phyloP scores from a whole-genome alignment of 139 green algal genomes.

The Astrephomene gubernaculifera region DNA sequence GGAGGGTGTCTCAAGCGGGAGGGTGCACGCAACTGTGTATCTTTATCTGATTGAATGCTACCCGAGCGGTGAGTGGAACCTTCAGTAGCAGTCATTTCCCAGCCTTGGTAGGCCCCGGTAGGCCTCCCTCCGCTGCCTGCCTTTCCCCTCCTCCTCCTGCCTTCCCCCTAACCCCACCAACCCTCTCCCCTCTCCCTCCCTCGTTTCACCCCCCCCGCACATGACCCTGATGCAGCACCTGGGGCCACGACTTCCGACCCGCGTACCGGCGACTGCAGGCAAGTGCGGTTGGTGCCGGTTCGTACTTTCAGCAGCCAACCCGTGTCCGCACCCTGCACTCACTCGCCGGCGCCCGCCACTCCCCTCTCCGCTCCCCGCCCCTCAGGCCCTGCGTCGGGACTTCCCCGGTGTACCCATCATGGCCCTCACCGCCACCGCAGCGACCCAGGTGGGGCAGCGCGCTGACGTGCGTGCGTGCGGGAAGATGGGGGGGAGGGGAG shows the following conservation, averaged over 20 bases:
- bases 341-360: background rate
- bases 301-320: background rate
- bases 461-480: too few species aligned
- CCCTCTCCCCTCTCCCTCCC: background rate
- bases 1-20: too few species aligned
- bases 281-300: background rate
- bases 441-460: constrained; percentile 57
- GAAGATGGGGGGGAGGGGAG: too few species aligned
- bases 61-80: too few species aligned
- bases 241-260: constrained; percentile 75
- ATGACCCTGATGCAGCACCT: constrained; percentile 35
- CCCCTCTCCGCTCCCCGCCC: background rate
- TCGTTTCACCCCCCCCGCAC: background rate
- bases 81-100: too few species aligned
- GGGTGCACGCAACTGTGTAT: too few species aligned
- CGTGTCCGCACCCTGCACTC: background rate
- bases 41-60: too few species aligned
- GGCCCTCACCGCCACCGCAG: constrained; percentile 72
- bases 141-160: too few species aligned
- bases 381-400: constrained; percentile 31
- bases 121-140: too few species aligned
- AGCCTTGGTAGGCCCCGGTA: too few species aligned
- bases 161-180: too few species aligned
- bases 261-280: constrained; percentile 64
- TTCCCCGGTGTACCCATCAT: constrained; percentile 69